Evolutionary conservation across 192 early-diverging fungal species (phyloP).

Genomic region (Podila verticillata): DNA sequence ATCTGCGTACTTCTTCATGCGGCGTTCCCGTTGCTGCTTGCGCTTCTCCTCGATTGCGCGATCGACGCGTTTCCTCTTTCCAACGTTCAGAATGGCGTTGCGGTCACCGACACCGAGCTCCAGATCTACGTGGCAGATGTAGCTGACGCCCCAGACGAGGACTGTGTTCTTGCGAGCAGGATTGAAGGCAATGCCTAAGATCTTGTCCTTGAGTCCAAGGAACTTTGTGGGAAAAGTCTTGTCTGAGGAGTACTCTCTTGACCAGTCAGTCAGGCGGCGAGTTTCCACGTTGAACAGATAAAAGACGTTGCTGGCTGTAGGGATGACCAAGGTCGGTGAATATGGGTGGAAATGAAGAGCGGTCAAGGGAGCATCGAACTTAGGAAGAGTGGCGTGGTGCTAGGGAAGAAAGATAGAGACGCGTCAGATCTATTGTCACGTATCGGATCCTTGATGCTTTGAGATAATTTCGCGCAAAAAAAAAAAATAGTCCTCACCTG

Average conservation of each 20-base stretch:
- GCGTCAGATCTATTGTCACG: background rate
- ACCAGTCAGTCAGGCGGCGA: constrained; percentile 86
- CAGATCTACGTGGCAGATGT: constrained; percentile 81
- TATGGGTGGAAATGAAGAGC: constrained; percentile 72
- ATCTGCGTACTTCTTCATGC: constrained; percentile 55
- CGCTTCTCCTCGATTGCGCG: constrained; percentile 50
- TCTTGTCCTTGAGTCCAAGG: constrained; percentile 69
- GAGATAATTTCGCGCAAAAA: background rate
- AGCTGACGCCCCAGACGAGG: constrained; percentile 74
- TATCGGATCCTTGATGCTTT: background rate
- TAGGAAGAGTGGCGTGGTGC: constrained; percentile 75
- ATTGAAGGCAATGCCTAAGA: constrained; percentile 79
- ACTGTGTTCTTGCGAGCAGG: constrained; percentile 69
- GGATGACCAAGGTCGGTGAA: constrained; percentile 66
- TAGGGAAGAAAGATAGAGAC: constrained; percentile 19
- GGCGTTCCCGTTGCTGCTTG: constrained; percentile 53
- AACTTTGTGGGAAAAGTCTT: constrained; percentile 74
- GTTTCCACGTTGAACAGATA: constrained; percentile 79
- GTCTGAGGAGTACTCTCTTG: constrained; percentile 67
- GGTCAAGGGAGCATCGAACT: constrained; percentile 68
- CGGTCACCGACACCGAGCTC: constrained; percentile 61
- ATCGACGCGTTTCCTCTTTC: constrained; percentile 68
- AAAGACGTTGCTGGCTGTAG: constrained; percentile 75
- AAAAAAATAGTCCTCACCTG: constrained; percentile 56
- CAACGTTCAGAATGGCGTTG: constrained; percentile 63